Conservation (phyloP, 2,329 filamentous ascomycete genomes). For the Hymenoscyphus occultus region DNA sequence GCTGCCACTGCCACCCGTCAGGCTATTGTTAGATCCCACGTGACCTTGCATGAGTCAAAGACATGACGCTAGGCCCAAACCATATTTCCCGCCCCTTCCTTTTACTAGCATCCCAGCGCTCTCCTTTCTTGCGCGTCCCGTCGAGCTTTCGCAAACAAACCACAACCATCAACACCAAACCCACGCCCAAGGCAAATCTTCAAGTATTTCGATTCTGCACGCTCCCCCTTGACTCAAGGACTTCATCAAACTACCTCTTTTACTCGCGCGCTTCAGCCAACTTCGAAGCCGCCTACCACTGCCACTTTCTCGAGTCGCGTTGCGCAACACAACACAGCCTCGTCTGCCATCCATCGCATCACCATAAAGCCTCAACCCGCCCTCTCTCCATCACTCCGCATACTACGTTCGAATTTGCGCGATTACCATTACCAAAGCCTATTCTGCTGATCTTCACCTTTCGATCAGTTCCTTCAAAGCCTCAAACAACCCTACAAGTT, state of each 20-base stretch:
- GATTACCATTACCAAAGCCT: conserved; percentile 24
- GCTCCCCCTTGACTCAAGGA: conserved; percentile 15
- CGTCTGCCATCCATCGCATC: conserved; percentile 28
- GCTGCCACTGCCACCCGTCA: too few relatives aligned
- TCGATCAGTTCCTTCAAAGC: neutral
- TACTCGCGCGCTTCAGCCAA: conserved; percentile 29
- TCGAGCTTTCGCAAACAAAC: conserved; percentile 9
- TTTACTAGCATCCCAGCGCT: neutral
- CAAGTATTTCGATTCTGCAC: conserved; percentile 25
- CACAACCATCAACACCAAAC: conserved; percentile 10
- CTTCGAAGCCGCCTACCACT: conserved; percentile 29
- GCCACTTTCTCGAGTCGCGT: conserved; percentile 30
- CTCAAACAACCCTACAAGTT: conserved; percentile 19
- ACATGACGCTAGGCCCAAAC: neutral
- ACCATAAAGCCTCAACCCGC: conserved; percentile 30
- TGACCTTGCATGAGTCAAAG: conserved; percentile 7
- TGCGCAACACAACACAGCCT: conserved; percentile 28
- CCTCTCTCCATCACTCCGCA: conserved; percentile 26
- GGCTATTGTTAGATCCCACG: neutral
- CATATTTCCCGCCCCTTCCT: conserved; percentile 3
- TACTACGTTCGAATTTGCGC: conserved; percentile 24
- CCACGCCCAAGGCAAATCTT: conserved; percentile 8
- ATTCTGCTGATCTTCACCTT: conserved; percentile 33
- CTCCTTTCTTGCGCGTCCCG: conserved; percentile 1
- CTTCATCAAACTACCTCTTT: conserved; percentile 10